Percentiles rank a stretch among this genome's conserved stretches.
These are phyloP conservation scores for Trichoderma sp. DNA, from an alignment of 2,329 filamentous ascomycete genomes.

Conservation along the genomic window DNA sequence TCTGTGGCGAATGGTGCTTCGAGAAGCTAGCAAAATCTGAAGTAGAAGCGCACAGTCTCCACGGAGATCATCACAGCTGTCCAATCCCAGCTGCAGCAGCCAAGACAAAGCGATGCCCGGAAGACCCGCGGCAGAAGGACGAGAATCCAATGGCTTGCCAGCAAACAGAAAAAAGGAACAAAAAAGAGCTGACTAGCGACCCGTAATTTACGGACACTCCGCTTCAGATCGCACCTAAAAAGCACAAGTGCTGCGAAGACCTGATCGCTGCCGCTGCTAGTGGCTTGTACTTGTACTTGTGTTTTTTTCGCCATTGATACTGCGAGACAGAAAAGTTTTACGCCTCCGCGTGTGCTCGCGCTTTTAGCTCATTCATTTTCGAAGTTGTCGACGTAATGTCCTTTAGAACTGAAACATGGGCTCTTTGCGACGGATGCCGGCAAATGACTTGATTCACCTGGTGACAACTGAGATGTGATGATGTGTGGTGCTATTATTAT, in stretches of 20 bases:
- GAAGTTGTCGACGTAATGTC: not conserved
- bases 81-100: conserved; percentile 10
- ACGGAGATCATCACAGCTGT: not conserved
- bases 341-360: not conserved
- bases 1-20: not conserved
- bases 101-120: not conserved
- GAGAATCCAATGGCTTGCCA: not conserved
- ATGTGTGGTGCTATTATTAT: not conserved
- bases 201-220: conserved; percentile 12
- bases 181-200: conserved; percentile 1
- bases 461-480: not conserved
- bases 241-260: not conserved
- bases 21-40: not conserved
- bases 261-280: conserved; percentile 6
- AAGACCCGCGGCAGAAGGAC: not conserved
- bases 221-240: conserved; percentile 5
- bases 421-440: not conserved
- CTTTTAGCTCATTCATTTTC: not conserved
- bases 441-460: not conserved
- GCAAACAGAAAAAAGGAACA: not conserved
- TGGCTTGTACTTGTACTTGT: not conserved
- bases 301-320: not conserved
- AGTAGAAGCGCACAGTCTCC: not conserved
- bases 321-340: not conserved
- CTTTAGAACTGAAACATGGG: not conserved